phyloP scores from a whole-genome alignment of 306 rosid genomes.

The Prunus fruticosa region DNA sequence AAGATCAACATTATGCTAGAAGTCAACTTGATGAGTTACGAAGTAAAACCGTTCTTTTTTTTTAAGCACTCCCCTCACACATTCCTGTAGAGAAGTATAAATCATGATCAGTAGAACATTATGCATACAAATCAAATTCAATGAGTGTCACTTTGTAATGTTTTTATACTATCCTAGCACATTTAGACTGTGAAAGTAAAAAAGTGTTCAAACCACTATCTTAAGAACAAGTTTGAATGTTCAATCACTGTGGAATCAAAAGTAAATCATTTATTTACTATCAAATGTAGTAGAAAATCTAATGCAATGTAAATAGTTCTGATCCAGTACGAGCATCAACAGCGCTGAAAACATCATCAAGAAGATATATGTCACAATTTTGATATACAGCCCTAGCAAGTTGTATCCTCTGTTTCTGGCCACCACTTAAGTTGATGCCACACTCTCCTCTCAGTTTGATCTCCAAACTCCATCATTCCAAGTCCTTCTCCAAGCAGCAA shows the following conservation, averaged over 20 bases:
- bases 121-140: no score
- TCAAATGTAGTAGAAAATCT: constrained; percentile 2
- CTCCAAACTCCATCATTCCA: constrained; percentile 89
- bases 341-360: constrained; percentile 92
- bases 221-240: not conserved
- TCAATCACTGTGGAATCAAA: not conserved
- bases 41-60: no score
- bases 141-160: not conserved
- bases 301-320: constrained; percentile 51
- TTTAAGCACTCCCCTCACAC: constrained; percentile 78
- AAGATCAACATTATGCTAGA: no score
- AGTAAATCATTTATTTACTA: not conserved
- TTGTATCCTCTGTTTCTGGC: constrained; percentile 94
- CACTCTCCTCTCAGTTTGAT: constrained; percentile 96
- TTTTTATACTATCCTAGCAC: not conserved
- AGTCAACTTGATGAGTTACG: no score
- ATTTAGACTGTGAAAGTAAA: not conserved
- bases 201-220: not conserved
- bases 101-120: no score
- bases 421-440: constrained; percentile 94
- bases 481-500: constrained; percentile 43
- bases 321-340: constrained; percentile 98
- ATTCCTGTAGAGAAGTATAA: constrained; percentile 51
- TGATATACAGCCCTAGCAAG: constrained; percentile 94
- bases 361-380: constrained; percentile 80